Percentiles rank a stretch among this genome's conserved stretches.
Conservation (phyloP, 2,329 filamentous ascomycete species). For the Cercospora sp. region DNA sequence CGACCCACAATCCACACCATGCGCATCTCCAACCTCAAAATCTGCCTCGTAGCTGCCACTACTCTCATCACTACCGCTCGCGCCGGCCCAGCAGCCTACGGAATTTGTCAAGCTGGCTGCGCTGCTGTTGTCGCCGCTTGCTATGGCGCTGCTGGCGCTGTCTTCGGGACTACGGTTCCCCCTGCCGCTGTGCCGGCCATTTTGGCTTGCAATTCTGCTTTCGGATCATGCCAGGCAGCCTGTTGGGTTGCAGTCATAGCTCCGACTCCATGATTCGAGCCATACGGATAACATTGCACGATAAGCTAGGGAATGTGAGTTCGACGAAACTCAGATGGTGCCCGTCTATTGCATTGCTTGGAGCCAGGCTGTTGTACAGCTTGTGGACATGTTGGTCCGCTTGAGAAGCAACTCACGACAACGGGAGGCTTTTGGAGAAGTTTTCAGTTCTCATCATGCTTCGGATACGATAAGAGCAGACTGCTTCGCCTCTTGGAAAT, state of each 20-base stretch:
- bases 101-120: slow-evolving; percentile 52
- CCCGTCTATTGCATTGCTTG: too few species aligned
- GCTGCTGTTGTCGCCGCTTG: slow-evolving; percentile 49
- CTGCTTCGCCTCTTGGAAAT: too few species aligned
- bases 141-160: slow-evolving; percentile 48
- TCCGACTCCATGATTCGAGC: slow-evolving; percentile 18
- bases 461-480: too few species aligned
- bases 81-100: slow-evolving; percentile 45
- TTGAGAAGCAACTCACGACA: too few species aligned
- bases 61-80: neutral
- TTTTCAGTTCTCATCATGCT: too few species aligned
- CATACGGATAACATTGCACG: too few species aligned
- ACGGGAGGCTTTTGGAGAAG: too few species aligned
- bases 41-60: neutral
- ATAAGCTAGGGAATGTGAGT: too few species aligned
- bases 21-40: neutral
- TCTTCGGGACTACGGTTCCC: slow-evolving; percentile 45
- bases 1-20: too few species aligned
- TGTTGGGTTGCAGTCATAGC: slow-evolving; percentile 40
- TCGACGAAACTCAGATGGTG: too few species aligned
- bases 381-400: too few species aligned
- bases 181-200: slow-evolving; percentile 46
- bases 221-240: slow-evolving; percentile 49
- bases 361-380: too few species aligned
- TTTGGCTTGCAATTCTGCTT: slow-evolving; percentile 49